Percentiles rank a stretch among this genome's conserved stretches.
Conservation (phyloP, 2,329 filamentous ascomycete genomes). For the Xylariaceae sp. region DNA sequence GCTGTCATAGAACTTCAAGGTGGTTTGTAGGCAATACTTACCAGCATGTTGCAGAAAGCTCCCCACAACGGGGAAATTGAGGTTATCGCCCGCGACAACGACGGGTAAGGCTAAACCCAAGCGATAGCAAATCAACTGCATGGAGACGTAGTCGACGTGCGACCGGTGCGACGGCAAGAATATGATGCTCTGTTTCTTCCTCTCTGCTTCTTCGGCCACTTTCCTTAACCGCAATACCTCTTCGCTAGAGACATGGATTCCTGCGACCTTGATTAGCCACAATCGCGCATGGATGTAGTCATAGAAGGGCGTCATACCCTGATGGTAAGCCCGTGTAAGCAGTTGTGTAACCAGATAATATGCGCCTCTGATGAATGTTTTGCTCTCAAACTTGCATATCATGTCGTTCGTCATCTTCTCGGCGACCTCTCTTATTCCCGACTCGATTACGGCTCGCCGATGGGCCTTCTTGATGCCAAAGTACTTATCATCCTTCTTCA, state of each 20-base stretch:
- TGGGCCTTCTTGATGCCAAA: conserved; percentile 49
- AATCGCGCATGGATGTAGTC: too few relatives aligned
- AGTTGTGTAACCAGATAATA: conserved; percentile 89
- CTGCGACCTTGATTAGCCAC: conserved; percentile 11
- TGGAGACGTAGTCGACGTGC: conserved; percentile 92
- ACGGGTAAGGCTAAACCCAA: conserved; percentile 84
- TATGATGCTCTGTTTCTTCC: conserved; percentile 90
- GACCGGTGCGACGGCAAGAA: conserved; percentile 93
- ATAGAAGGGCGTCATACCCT: conserved; percentile 43
- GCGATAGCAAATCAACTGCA: conserved; percentile 94
- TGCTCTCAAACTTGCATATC: conserved; percentile 99
- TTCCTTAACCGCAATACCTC: conserved; percentile 79
- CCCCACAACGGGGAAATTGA: conserved; percentile 90
- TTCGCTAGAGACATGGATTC: conserved; percentile 92
- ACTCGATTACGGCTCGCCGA: conserved; percentile 62
- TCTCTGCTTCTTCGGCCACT: conserved; percentile 76
- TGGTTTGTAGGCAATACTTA: too few relatives aligned
- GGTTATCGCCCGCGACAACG: conserved; percentile 90
- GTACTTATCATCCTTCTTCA: conserved; percentile 53
- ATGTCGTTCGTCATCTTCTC: conserved; percentile 87
- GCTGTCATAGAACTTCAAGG: too few relatives aligned
- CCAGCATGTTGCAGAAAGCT: conserved; percentile 92
- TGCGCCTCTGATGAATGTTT: conserved; percentile 82
- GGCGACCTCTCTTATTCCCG: conserved; percentile 72
- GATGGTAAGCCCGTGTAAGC: conserved; percentile 88